phyloP scores from a whole-genome alignment of 495 filamentous ascomycete genomes.

The Elaphomyces granulatus region DNA sequence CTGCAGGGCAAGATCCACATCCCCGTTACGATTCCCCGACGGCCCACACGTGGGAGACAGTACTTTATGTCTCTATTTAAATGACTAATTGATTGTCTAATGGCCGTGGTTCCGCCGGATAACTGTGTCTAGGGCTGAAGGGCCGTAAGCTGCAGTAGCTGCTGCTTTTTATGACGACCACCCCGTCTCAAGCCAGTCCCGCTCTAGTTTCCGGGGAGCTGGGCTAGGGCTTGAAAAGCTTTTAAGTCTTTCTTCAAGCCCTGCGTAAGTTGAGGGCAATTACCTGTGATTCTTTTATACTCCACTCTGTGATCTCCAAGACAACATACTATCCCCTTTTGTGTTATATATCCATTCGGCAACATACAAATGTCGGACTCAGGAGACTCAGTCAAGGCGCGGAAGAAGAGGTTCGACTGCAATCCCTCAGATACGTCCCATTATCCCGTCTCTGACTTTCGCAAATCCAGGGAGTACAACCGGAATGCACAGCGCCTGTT shows the following conservation, averaged over 20 bases:
- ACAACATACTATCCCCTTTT: background rate
- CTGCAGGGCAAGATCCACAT: background rate
- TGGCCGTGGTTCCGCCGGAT: background rate
- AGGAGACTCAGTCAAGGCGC: slow-evolving; percentile 6
- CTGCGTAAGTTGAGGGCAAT: too few species aligned
- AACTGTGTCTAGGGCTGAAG: background rate
- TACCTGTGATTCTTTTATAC: background rate
- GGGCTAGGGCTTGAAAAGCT: too few species aligned
- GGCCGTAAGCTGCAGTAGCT: background rate
- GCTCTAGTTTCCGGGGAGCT: background rate
- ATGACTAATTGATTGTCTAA: too few species aligned
- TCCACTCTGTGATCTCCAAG: background rate
- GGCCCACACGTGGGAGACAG: background rate
- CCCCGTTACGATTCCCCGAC: too few species aligned
- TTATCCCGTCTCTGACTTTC: too few species aligned
- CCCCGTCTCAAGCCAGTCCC: background rate
- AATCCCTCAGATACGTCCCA: too few species aligned
- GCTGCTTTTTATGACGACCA: background rate
- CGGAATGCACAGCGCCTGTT: slow-evolving; percentile 11
- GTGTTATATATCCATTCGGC: background rate
- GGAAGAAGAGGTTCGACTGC: slow-evolving; percentile 8
- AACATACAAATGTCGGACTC: slow-evolving; percentile 4
- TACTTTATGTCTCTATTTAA: too few species aligned
- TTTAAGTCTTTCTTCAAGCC: background rate
- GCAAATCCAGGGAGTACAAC: slow-evolving; percentile 8